Conservation (phyloP, 129 eudicot genomes). For the Lonicera japonica region DNA sequence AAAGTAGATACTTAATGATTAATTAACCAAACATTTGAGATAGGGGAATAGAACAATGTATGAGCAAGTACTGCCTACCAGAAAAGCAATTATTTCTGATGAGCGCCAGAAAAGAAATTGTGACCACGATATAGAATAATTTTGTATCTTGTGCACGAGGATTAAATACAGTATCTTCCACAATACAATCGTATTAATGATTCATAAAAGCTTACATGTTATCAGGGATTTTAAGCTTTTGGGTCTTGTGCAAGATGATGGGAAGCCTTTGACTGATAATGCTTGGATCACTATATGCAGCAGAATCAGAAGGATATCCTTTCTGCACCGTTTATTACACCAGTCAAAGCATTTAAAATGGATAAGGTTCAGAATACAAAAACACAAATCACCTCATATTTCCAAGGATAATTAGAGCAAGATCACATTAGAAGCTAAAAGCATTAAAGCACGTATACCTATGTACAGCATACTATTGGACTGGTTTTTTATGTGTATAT, state of each 20-base stretch:
- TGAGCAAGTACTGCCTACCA: not conserved
- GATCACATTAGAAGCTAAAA: not conserved
- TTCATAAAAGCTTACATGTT: conserved; percentile 38
- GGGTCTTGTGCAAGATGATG: conserved; percentile 61
- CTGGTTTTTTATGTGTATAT: too few relatives aligned
- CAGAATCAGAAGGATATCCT: conserved; percentile 83
- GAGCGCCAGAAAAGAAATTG: conserved; percentile 1
- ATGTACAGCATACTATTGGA: too few relatives aligned
- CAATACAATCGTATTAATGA: conserved; percentile 9
- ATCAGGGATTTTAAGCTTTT: conserved; percentile 56
- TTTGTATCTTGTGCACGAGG: conserved; percentile 7
- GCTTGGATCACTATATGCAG: conserved; percentile 84
- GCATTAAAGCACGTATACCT: conserved; percentile 2
- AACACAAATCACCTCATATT: not conserved
- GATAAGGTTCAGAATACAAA: not conserved
- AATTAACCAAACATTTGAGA: not conserved
- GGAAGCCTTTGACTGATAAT: conserved; percentile 81
- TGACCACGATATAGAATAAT: conserved; percentile 6
- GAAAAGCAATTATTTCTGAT: not conserved
- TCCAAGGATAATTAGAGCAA: not conserved
- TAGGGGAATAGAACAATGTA: conserved; percentile 1
- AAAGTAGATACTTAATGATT: too few relatives aligned
- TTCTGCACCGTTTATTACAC: conserved; percentile 45
- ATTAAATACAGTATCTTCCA: conserved; percentile 17
- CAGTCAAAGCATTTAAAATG: not conserved